phyloP scores from a whole-genome alignment of 2,329 filamentous ascomycete genomes.

The Fonsecaea erecta region DNA sequence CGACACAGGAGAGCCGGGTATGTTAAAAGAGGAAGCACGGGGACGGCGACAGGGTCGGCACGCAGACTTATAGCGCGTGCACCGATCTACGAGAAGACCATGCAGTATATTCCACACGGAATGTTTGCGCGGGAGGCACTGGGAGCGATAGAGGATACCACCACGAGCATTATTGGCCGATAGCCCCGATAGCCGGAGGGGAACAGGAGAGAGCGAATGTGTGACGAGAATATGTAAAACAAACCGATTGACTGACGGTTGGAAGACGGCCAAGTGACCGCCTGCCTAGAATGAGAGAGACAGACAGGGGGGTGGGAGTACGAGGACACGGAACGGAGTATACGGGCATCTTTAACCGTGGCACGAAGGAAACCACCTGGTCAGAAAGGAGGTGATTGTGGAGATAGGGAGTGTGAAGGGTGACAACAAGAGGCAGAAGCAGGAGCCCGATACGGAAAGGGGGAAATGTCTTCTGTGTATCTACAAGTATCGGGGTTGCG shows the following conservation, averaged over 20 bases:
- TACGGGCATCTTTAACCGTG: not conserved
- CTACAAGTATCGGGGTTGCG: not conserved
- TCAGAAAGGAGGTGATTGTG: not conserved
- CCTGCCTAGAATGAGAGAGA: not conserved
- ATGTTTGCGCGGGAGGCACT: not conserved
- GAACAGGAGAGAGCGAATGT: too few relatives aligned
- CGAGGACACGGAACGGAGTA: not conserved
- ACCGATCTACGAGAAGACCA: too few relatives aligned
- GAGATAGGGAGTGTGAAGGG: not conserved
- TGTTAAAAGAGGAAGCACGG: slow-evolving; percentile 1
- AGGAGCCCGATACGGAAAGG: slow-evolving; percentile 4
- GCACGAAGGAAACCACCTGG: not conserved
- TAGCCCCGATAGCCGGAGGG: too few relatives aligned
- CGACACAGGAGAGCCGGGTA: slow-evolving; percentile 5
- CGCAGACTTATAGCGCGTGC: not conserved
- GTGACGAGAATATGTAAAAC: not conserved
- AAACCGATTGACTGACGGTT: not conserved
- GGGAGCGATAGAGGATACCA: not conserved
- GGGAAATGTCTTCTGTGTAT: not conserved
- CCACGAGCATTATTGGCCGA: too few relatives aligned
- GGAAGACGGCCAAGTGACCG: too few relatives aligned
- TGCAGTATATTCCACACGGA: not conserved
- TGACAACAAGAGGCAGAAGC: not conserved
- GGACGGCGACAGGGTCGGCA: not conserved
- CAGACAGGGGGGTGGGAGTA: not conserved